Percentiles rank a stretch among this genome's conserved stretches.
phyloP scores from a whole-genome alignment of 2,329 filamentous ascomycete species.

The Calonectria multiphialidica region DNA sequence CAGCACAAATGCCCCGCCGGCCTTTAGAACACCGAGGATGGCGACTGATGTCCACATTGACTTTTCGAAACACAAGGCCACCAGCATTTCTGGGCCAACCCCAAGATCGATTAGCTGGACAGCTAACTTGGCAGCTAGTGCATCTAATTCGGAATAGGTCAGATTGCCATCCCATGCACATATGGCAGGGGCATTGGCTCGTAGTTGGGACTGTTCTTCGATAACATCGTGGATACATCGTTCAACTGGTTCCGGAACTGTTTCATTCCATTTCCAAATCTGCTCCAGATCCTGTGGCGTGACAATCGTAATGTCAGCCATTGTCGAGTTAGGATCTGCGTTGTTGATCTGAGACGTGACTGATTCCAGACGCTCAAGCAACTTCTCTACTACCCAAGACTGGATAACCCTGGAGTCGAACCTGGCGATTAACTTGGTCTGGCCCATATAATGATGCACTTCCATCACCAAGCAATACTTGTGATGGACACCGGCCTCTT shows the following conservation, averaged over 20 bases:
- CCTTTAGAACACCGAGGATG: slow-evolving; percentile 37
- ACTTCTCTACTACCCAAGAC: neutral
- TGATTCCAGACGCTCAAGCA: neutral
- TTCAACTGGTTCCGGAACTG: slow-evolving; percentile 28
- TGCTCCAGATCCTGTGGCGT: neutral
- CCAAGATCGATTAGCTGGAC: slow-evolving; percentile 46
- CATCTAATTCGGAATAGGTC: slow-evolving; percentile 55
- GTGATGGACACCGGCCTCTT: too few relatives aligned
- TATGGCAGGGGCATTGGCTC: slow-evolving; percentile 30
- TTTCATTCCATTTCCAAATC: slow-evolving; percentile 25
- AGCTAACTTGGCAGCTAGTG: slow-evolving; percentile 52
- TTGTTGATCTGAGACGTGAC: neutral
- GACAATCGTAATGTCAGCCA: neutral
- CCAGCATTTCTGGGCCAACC: slow-evolving; percentile 38
- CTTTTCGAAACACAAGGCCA: slow-evolving; percentile 39
- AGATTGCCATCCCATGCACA: slow-evolving; percentile 44
- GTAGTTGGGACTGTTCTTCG: slow-evolving; percentile 8
- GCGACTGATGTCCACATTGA: slow-evolving; percentile 36
- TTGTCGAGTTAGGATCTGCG: neutral
- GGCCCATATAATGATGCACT: neutral
- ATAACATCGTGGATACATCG: slow-evolving; percentile 32
- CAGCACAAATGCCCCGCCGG: slow-evolving; percentile 34
- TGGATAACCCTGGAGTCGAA: neutral
- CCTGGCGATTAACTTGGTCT: neutral
- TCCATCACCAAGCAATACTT: neutral